phyloP scores from a whole-genome alignment of 1,284 basidiomycete species.

The Mrakiaceae sp. region DNA sequence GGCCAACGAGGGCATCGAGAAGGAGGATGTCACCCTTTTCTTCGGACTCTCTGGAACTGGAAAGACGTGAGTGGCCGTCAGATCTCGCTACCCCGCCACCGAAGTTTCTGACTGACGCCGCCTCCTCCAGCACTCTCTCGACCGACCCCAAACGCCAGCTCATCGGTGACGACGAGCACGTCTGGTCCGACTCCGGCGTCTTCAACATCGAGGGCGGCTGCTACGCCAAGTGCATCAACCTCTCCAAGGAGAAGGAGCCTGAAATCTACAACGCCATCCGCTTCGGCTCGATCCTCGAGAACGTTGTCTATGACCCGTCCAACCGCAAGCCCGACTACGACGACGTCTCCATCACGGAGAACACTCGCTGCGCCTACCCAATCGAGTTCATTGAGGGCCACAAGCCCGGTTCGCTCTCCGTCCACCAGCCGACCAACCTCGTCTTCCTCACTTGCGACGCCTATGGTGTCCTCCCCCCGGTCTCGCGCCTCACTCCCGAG shows the following conservation, averaged over 20 bases:
- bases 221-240: constrained; percentile 97
- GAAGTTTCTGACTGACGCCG: neutral
- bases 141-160: constrained; percentile 82
- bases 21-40: constrained; percentile 93
- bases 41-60: constrained; percentile 98
- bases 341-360: constrained; percentile 93
- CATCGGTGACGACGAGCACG: constrained; percentile 96
- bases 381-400: constrained; percentile 74
- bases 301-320: constrained; percentile 92
- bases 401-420: constrained; percentile 12
- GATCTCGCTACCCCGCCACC: no score
- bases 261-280: constrained; percentile 95
- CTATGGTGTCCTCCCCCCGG: constrained; percentile 93
- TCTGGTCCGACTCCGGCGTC: constrained; percentile 94
- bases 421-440: constrained; percentile 49
- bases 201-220: constrained; percentile 99
- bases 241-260: constrained; percentile 55
- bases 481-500: constrained; percentile 81
- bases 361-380: constrained; percentile 96
- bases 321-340: constrained; percentile 87
- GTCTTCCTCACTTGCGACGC: constrained; percentile 98
- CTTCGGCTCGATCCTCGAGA: constrained; percentile 95
- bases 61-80: constrained; percentile 53
- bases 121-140: constrained; percentile 52
- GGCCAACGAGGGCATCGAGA: constrained; percentile 83